Base-by-base conservation (phyloP, 805 yeast species). In the Debaryomyces tyrocola region DNA sequence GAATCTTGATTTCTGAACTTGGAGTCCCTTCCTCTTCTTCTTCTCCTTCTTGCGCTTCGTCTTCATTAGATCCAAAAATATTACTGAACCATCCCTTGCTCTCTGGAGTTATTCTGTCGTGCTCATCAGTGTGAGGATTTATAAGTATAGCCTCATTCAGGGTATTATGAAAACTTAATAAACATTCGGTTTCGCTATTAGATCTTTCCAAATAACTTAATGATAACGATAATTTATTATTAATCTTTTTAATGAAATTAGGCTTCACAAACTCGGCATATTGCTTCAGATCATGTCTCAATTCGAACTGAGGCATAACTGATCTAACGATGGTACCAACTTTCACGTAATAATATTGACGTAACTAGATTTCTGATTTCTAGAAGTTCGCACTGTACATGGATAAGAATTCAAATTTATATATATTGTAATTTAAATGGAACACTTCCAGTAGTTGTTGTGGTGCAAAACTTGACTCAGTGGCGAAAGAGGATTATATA, bases 101-200 rank as follows among this genome's bases (percentile, higher is more conserved):
- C 10, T 45, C 15, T 17, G 41, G 38, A 20, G 41, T 14, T 12
- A 14, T 41, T 27, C 20, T 28, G 9, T 21, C 44, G 12, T 40
- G 14, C 2, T 18, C 39, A 9, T 43, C 48, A 9, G 40, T 11
- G 4, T 35, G 18, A 18, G 57, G 56, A 29, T 56, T 55, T 21
- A 55, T 42, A 9, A 35, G 35, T 4, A 55, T 35, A 7, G 27
- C 41, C 14, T 48, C 39, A 21, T 55, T 41, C 57, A 46, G 56
- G 3, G 49, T 53, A 47, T 64, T 63, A 20, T 54, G 52, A 44
- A 65, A 63, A 8, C 49, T 49, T 8, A 64, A 42, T 27, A 49
- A 12, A 49, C 67, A 62, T 37, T 62, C 63, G 7, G 44, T 41
- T 12, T 46, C 54, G 1, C 39, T 36, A 4, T 31, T 36, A 7